phyloP scores from a whole-genome alignment of 306 rosid species.

The Trifolium fragiferum region DNA sequence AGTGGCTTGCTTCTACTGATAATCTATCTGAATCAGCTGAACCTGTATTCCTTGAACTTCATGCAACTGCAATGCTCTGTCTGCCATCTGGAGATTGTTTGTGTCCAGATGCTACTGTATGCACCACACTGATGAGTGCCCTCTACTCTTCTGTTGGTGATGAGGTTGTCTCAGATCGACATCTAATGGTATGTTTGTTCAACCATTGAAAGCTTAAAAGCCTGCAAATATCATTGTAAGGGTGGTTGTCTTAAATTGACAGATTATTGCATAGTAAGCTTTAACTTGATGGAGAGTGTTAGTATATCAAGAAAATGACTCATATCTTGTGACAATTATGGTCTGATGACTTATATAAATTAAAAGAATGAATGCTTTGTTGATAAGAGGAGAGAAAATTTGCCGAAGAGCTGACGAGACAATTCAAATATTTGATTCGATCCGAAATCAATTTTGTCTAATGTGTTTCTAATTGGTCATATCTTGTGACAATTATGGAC shows the following conservation, averaged over 20 bases:
- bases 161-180: conserved; percentile 67
- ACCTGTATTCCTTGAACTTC: conserved; percentile 82
- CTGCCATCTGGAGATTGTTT: conserved; percentile 92
- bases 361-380: conserved; percentile 2
- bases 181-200: conserved; percentile 71
- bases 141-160: conserved; percentile 78
- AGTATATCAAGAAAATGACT: conserved; percentile 2
- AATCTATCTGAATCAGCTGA: conserved; percentile 55
- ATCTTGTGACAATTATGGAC: conserved; percentile 5
- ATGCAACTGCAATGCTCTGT: conserved; percentile 91
- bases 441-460: conserved; percentile 11
- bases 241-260: not conserved
- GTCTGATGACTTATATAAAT: not conserved
- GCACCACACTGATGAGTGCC: conserved; percentile 82
- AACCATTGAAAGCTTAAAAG: conserved; percentile 27
- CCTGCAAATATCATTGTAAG: conserved; percentile 10
- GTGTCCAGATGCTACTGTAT: conserved; percentile 87
- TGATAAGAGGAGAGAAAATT: conserved; percentile 23
- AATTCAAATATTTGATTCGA: conserved; percentile 23
- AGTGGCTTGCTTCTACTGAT: conserved; percentile 67
- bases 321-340: too few species aligned
- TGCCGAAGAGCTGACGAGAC: conserved; percentile 3
- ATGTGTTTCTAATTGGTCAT: conserved; percentile 29
- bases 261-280: conserved; percentile 4
- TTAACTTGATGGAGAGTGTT: conserved; percentile 4